These are phyloP conservation scores for Purpureocillium takamizusanense DNA, from an alignment of 2,329 filamentous ascomycete species.

Conservation along the genomic window DNA sequence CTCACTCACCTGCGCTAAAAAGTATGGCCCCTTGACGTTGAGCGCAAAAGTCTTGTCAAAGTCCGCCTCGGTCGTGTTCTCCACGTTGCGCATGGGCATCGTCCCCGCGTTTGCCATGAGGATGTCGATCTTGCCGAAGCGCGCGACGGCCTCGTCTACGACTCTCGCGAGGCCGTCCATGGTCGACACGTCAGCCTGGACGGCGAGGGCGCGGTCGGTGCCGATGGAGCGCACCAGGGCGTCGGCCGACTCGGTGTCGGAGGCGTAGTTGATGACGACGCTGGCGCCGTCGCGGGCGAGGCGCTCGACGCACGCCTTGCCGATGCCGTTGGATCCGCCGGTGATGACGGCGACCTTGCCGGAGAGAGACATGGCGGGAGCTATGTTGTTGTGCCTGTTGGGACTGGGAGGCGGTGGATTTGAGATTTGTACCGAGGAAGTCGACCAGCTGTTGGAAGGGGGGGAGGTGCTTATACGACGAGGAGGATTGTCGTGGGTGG, in stretches of 20 bases:
- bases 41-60: slow-evolving; percentile 40
- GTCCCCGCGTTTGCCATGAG: slow-evolving; percentile 47
- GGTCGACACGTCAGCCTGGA: slow-evolving; percentile 46
- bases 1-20: slow-evolving; percentile 35
- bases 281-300: slow-evolving; percentile 46
- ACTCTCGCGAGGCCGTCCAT: slow-evolving; percentile 37
- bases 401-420: no score
- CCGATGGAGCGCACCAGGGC: slow-evolving; percentile 39
- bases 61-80: slow-evolving; percentile 36
- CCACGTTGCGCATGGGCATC: slow-evolving; percentile 39
- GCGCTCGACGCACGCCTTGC: slow-evolving; percentile 45
- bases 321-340: slow-evolving; percentile 49
- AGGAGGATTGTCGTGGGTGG: no score
- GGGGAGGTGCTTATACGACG: no score
- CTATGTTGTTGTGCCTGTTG: no score
- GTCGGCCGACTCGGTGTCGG: slow-evolving; percentile 34
- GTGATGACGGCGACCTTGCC: slow-evolving; percentile 40
- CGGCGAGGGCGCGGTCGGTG: slow-evolving; percentile 34
- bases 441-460: no score
- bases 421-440: no score
- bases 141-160: slow-evolving; percentile 35
- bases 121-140: slow-evolving; percentile 49
- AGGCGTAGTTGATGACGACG: slow-evolving; percentile 48
- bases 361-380: slow-evolving; percentile 18
- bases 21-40: slow-evolving; percentile 50